Evolutionary conservation across 2,329 filamentous ascomycete species (phyloP), one percentile per base, ranked within the genome.

Genomic region (Sclerotinia minor): DNA sequence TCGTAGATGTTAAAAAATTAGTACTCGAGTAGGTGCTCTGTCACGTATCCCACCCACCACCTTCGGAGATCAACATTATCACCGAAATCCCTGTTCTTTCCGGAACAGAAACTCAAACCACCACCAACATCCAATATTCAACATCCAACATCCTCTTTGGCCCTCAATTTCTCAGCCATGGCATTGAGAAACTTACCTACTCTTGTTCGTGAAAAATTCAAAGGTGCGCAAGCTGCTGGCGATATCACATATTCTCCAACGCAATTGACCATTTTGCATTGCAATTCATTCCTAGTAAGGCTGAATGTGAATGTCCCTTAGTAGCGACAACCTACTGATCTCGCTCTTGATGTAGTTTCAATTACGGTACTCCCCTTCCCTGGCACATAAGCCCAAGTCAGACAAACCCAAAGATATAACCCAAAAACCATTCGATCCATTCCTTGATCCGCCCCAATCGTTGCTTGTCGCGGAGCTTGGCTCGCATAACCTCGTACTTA

Each of bases 291-390:
- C 60, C 73, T 74, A 17, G 76, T 77, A 71, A 21, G 72, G 21
- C 45, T 65, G 17, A 59, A 9, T n/a, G 15, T 24, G 17, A 24
- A 15, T 47, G n/a, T 49, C 29, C 32, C n/a, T 44, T 29, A 32
- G 13, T 32, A 26, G 17, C 9, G 11, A 50, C 29, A 29, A 29
- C n/a, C 35, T 65, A 26, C 65, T 69, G 52, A 60, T 44, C 9
- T 52, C 29, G 44, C 24, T 24, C 21, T 47, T n/a, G 26, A 47
- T 29, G 3, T 70, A 91, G 89, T 91, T 92, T 75, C 90, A 92
- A 79, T 80, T 92, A 2, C 88, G 89, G 64, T 92, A 87, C 80
- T 89, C 89, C 11, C 89, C 89, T 0, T 79, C 88, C 0, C 82
- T 92, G 5, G 87, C 87, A 59, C 85, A 85, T 74, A 92, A 92